Evolutionary conservation across 2,329 filamentous ascomycete species (phyloP).

Genomic region (Hymenoscyphus fraxineus): DNA sequence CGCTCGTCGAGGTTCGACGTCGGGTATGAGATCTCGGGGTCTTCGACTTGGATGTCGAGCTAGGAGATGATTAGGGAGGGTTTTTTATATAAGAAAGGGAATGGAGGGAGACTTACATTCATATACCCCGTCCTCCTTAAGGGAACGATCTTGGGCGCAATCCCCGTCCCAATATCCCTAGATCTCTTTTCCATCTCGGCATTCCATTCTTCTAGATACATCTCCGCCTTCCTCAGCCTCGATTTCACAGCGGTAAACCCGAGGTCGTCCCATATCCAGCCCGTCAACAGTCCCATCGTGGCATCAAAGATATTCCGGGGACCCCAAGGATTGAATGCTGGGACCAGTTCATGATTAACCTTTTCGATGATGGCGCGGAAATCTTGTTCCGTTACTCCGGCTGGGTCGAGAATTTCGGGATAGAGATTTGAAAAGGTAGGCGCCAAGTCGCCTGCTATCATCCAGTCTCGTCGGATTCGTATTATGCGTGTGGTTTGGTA

Average conservation of each 20-base stretch:
- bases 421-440: conserved; percentile 95
- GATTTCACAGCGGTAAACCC: conserved; percentile 74
- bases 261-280: conserved; percentile 93
- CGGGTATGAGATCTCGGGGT: conserved; percentile 61
- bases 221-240: conserved; percentile 66
- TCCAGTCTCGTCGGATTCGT: conserved; percentile 86
- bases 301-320: conserved; percentile 76
- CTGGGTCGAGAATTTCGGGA: conserved; percentile 88
- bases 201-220: conserved; percentile 88
- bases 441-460: conserved; percentile 81
- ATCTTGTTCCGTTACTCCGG: conserved; percentile 75
- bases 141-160: conserved; percentile 69
- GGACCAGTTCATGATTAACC: conserved; percentile 72
- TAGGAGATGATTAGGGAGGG: conserved; percentile 37
- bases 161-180: conserved; percentile 45
- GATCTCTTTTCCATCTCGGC: conserved; percentile 57
- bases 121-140: conserved; percentile 83
- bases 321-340: conserved; percentile 76
- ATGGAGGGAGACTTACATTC: conserved; percentile 53
- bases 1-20: conserved; percentile 12
- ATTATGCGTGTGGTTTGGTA: conserved; percentile 82
- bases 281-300: conserved; percentile 74
- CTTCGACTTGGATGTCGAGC: conserved; percentile 78
- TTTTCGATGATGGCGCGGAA: conserved; percentile 79
- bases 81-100: neutral